Percentiles rank a stretch among this genome's conserved stretches.
Evolutionary conservation across 2,329 filamentous ascomycete genomes (phyloP).

Genomic region (Scedosporium dehoogii): DNA sequence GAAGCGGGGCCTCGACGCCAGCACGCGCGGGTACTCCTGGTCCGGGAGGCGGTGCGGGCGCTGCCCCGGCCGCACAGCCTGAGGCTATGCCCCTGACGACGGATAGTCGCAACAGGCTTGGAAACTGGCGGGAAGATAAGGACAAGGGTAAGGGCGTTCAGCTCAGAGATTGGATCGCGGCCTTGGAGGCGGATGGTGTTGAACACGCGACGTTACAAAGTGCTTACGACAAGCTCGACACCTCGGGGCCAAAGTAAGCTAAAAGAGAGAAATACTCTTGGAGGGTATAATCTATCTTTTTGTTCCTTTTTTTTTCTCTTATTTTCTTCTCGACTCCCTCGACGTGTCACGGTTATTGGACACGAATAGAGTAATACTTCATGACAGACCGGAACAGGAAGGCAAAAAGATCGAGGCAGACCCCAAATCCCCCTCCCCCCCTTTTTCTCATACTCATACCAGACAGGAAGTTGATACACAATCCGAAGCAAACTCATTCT

Average conservation of each 20-base stretch:
- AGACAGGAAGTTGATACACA: no score
- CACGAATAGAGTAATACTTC: not conserved
- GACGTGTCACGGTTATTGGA: not conserved
- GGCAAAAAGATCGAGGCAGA: not conserved
- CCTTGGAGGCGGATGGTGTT: conserved; percentile 68
- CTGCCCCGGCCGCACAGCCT: conserved; percentile 7
- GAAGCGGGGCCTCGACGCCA: conserved; percentile 45
- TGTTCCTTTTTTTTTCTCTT: not conserved
- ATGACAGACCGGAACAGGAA: not conserved
- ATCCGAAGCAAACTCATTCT: no score
- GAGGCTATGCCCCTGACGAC: conserved; percentile 35
- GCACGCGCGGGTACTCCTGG: conserved; percentile 24
- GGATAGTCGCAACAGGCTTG: conserved; percentile 53
- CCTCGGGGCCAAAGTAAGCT: conserved; percentile 31
- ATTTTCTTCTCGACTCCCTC: not conserved
- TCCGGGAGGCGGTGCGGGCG: conserved; percentile 13
- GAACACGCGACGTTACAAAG: conserved; percentile 53
- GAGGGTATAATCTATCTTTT: no score
- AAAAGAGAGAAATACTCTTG: not conserved
- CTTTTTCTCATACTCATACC: no score
- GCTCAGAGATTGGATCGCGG: conserved; percentile 69
- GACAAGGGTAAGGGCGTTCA: conserved; percentile 72
- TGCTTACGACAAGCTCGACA: conserved; percentile 44
- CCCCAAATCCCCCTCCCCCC: no score
- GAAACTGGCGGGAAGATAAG: conserved; percentile 69